Percentiles rank a stretch among this genome's conserved stretches.
These are phyloP conservation scores for Aureobasidium pullulans DNA, from an alignment of 2,329 filamentous ascomycete genomes.

Conservation along the genomic window DNA sequence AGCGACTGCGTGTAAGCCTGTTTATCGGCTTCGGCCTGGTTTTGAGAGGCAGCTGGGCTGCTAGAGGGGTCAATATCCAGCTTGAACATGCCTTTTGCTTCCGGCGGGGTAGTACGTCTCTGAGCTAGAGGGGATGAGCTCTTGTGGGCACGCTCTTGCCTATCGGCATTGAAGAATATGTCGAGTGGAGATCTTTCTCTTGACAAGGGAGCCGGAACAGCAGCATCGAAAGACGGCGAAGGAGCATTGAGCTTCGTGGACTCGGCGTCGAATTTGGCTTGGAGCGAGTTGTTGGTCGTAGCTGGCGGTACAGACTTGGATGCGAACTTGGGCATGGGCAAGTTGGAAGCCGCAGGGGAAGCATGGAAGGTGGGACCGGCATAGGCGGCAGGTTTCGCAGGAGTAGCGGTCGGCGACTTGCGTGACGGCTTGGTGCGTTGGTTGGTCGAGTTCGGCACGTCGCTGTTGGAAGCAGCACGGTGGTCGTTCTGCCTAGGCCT, in stretches of 20 bases:
- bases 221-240: conserved; percentile 1
- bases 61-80: conserved; percentile 60
- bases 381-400: conserved; percentile 54
- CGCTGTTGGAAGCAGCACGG: conserved; percentile 14
- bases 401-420: conserved; percentile 24
- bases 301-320: conserved; percentile 68
- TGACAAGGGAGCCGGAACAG: background rate
- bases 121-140: conserved; percentile 30
- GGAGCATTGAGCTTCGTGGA: conserved; percentile 7
- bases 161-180: conserved; percentile 81
- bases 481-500: conserved; percentile 13
- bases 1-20: conserved; percentile 34
- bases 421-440: conserved; percentile 16
- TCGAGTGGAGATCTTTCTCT: conserved; percentile 71
- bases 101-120: conserved; percentile 17
- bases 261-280: conserved; percentile 38
- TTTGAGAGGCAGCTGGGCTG: conserved; percentile 27
- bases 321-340: conserved; percentile 86
- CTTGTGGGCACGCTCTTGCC: conserved; percentile 63
- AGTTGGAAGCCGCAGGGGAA: conserved; percentile 80
- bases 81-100: conserved; percentile 45
- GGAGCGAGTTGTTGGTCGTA: conserved; percentile 37
- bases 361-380: conserved; percentile 92
- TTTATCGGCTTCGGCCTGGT: conserved; percentile 43
- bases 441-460: background rate